A percentile compares a stretch with the other conserved stretches of the same genome.
These are phyloP conservation scores for Abortiporus biennis DNA, from an alignment of 1,284 basidiomycete species.

Conservation along the genomic window DNA sequence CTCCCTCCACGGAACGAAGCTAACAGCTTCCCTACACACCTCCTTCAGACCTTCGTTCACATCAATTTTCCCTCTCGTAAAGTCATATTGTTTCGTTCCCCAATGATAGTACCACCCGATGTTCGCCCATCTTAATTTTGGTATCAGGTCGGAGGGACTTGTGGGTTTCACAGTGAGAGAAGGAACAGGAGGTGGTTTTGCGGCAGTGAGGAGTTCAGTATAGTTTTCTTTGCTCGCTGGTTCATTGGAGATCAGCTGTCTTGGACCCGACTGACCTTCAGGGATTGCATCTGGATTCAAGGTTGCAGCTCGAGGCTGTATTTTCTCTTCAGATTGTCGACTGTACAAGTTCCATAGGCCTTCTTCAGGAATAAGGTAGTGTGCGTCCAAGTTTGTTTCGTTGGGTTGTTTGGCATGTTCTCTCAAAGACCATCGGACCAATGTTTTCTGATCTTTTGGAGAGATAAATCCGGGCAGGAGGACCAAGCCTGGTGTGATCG, in stretches of 20 bases:
- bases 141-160: conserved; percentile 47
- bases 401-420: conserved; percentile 77
- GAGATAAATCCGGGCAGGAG: conserved; percentile 71
- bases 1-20: conserved; percentile 57
- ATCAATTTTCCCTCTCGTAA: conserved; percentile 56
- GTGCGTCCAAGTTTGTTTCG: conserved; percentile 81
- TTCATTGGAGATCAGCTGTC: conserved; percentile 62
- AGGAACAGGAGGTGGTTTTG: conserved; percentile 54
- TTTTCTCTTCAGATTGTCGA: conserved; percentile 23
- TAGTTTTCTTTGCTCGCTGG: conserved; percentile 51
- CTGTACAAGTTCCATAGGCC: conserved; percentile 70
- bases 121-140: conserved; percentile 84
- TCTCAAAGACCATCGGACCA: conserved; percentile 65
- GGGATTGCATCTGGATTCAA: conserved; percentile 10
- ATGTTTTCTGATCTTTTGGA: conserved; percentile 50
- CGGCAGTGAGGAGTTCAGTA: conserved; percentile 35
- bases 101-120: conserved; percentile 92
- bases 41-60: conserved; percentile 51
- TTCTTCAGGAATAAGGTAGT: conserved; percentile 67
- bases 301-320: conserved; percentile 33
- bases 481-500: conserved; percentile 68
- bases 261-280: conserved; percentile 41
- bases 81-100: conserved; percentile 90
- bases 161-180: conserved; percentile 46
- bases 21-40: conserved; percentile 61